Percentiles rank a stretch among this genome's conserved stretches.
Conservation (phyloP, 768 basidiomycete species). For the Tephrocybe rancida region DNA sequence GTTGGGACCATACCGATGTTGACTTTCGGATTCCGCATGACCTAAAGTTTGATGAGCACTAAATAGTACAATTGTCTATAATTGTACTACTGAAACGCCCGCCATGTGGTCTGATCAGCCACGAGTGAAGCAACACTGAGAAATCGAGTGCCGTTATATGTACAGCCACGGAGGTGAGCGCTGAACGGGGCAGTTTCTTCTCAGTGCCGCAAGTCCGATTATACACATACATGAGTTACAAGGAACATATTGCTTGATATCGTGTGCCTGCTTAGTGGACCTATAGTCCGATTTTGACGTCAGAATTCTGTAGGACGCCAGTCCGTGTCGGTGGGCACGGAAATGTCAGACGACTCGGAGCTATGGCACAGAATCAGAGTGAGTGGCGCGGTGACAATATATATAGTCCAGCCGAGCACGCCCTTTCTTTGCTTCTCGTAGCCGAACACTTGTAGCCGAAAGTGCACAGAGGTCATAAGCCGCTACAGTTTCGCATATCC, state of each 20-base stretch:
- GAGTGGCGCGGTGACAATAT: not conserved
- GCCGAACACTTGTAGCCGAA: too few relatives aligned
- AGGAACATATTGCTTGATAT: not conserved
- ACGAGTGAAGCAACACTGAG: not conserved
- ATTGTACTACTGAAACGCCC: not conserved
- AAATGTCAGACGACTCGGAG: too few relatives aligned
- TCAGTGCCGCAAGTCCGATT: conserved; percentile 1
- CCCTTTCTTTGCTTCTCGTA: too few relatives aligned
- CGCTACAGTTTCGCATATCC: not conserved
- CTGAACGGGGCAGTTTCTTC: conserved; percentile 10
- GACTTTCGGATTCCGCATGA: not conserved
- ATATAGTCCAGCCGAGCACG: not conserved
- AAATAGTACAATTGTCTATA: too few relatives aligned
- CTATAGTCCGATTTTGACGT: not conserved
- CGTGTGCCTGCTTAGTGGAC: not conserved
- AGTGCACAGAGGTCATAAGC: too few relatives aligned
- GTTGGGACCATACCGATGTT: not conserved
- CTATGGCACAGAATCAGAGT: not conserved
- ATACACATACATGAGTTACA: not conserved
- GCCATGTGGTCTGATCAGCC: not conserved
- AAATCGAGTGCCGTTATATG: not conserved
- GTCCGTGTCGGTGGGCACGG: not conserved
- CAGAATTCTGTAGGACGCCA: not conserved
- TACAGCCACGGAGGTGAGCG: not conserved
- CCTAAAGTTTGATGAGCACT: too few relatives aligned